These are phyloP conservation scores for Boletus barrowsii DNA, from an alignment of 768 basidiomycete genomes.

Conservation along the genomic window DNA sequence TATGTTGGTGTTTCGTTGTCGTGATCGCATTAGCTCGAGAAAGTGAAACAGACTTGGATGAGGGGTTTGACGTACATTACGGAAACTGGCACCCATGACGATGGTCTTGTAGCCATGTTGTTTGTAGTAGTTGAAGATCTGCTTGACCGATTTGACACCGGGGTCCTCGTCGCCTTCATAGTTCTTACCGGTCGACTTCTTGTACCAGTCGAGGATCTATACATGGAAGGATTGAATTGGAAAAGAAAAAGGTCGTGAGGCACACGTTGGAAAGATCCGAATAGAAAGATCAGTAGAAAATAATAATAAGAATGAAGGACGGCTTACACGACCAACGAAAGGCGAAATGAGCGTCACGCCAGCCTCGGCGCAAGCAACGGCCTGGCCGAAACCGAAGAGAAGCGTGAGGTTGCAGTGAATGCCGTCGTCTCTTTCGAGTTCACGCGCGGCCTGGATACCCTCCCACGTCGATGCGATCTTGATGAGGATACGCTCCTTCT, in stretches of 20 bases:
- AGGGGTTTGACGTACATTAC: conserved; percentile 64
- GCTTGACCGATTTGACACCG: conserved; percentile 92
- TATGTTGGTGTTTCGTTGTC: not conserved
- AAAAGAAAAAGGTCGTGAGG: not conserved
- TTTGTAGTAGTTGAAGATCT: conserved; percentile 99
- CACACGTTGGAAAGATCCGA: conserved; percentile 12
- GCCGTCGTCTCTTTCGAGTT: conserved; percentile 86
- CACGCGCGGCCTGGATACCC: conserved; percentile 97
- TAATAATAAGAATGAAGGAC: conserved; percentile 8
- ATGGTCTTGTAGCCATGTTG: conserved; percentile 98
- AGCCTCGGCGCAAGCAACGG: conserved; percentile 98
- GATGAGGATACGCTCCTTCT: conserved; percentile 93
- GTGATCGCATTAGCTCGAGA: conserved; percentile 2
- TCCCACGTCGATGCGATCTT: conserved; percentile 99
- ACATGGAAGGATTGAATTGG: conserved; percentile 9
- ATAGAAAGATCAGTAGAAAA: not conserved
- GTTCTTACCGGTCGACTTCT: conserved; percentile 81
- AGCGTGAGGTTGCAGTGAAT: conserved; percentile 99
- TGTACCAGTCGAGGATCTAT: conserved; percentile 99
- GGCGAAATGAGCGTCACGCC: conserved; percentile 98
- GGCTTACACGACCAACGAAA: conserved; percentile 91
- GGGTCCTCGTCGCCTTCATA: conserved; percentile 94
- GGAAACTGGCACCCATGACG: conserved; percentile 99
- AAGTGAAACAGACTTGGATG: not conserved
- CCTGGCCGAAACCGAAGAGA: conserved; percentile 97